Base-by-base conservation (phyloP, 1,284 basidiomycete genomes). In the Mycena sp. region DNA sequence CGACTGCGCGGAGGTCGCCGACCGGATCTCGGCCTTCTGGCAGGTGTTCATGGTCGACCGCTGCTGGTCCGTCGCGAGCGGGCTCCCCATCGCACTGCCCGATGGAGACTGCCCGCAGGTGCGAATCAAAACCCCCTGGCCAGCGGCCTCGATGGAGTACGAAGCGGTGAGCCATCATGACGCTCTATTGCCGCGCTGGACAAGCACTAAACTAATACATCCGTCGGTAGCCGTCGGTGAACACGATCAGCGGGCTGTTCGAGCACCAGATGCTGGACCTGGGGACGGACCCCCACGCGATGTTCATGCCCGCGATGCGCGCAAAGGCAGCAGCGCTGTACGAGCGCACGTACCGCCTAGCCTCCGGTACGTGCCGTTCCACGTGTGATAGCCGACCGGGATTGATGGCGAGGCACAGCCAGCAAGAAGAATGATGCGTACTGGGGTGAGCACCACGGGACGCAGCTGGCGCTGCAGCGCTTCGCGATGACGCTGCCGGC, bases 11-110 rank as follows among this genome's bases (percentile, higher is more conserved):
- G 83, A 85, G 64, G 75, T 82, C 54, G 74, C 76, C 32, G 85
- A 88, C 63, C 78, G 83, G 40, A 77, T 86, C 26, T 74, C 81
- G 6, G 80, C 83, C 12, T 87, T 88, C 71, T 88, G 86, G 86
- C 84, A 87, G 71, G 81, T 87, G 17, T 88, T 85, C 70, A 81
- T 83, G 71, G 79, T 87, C 21, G 86, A 88, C 69, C 79, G 86
- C 30, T 83, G 82, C 28, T 87, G 86, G 85, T 81, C 84, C 23
- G 81, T 84, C 11, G 82, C 81, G 9, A 83, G 81, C 64, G 85
- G 84, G 1, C 76, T 87, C 26, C 85, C 85, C 17, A 77, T 82
- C 19, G 84, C 83, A 5, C 76, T 87, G 6, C 82, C 84, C 11
- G 84, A 86, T 62, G 83, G 83, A 61, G 81, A 83, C 58, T 77